phyloP scores from a whole-genome alignment of 1,284 basidiomycete species.

The Heterobasidion occidentale region DNA sequence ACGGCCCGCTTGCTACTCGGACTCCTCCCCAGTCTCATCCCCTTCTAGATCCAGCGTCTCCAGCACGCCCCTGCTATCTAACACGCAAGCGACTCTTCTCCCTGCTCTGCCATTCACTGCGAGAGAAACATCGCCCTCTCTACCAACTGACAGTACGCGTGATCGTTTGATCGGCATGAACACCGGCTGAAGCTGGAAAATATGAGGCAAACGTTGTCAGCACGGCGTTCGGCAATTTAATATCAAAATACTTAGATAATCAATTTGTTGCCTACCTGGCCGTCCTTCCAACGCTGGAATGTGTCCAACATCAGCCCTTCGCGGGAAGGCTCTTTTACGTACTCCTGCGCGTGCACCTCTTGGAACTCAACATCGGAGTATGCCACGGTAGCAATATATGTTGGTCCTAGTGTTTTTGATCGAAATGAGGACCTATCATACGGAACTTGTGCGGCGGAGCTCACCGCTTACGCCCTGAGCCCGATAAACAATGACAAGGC shows the following conservation, averaged over 20 bases:
- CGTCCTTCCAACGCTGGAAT: conserved; percentile 44
- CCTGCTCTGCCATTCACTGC: conserved; percentile 68
- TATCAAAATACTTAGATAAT: background rate
- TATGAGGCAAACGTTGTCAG: background rate
- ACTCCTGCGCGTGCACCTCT: conserved; percentile 33
- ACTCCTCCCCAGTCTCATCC: conserved; percentile 46
- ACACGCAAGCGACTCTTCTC: conserved; percentile 65
- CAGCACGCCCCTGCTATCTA: conserved; percentile 55
- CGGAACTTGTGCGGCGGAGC: conserved; percentile 9
- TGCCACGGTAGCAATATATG: conserved; percentile 49
- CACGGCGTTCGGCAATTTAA: background rate
- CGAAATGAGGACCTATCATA: conserved; percentile 23
- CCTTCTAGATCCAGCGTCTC: conserved; percentile 76
- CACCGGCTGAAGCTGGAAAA: conserved; percentile 10
- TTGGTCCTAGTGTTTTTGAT: conserved; percentile 31
- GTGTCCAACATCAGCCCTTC: conserved; percentile 55
- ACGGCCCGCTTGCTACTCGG: conserved; percentile 27
- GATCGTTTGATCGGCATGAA: conserved; percentile 48
- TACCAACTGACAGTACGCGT: conserved; percentile 46
- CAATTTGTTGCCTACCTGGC: conserved; percentile 32
- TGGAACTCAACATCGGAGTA: conserved; percentile 55
- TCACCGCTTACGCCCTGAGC: conserved; percentile 23
- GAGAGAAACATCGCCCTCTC: conserved; percentile 43
- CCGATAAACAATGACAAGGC: conserved; percentile 50
- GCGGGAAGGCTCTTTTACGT: conserved; percentile 46